Base-by-base conservation (phyloP, 495 filamentous ascomycete genomes). In the Penicillium antarcticum region DNA sequence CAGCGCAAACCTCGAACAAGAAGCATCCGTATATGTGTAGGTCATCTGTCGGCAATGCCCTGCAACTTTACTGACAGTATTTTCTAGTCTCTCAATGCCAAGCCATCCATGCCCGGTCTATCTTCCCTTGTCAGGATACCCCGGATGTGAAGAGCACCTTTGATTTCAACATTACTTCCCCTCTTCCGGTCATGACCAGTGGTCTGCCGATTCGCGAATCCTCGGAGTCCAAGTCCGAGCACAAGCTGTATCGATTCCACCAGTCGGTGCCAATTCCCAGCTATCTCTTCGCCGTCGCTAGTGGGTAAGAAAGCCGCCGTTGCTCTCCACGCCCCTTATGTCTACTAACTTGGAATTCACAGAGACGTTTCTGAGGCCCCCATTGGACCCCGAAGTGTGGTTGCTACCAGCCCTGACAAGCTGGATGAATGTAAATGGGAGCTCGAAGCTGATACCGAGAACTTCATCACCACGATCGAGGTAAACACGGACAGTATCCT, bases 41-140 rank as follows among this genome's bases (percentile, higher is more conserved):
- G 77, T 66, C n/a, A 50, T 19, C 14, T 39, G 7, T 23, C 32
- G 23, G 19, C 32, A 12, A 12, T 21, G 18, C 8, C 6, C 36
- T 18, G 26, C 21, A 48, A 16, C 14, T 12, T 6, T 32, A 19
- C 52, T 49, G 41, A 42, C 29, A 14, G 31, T 8, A 34, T 37
- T 14, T 16, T 18, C 8, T 45, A 84, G 80, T 96, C 77, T 92
- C 89, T 33, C 92, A 97, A 81, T 96, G 91, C 69, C 92, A 98
- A 74, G 91, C 92, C 34, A 98, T 98, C 57, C 89, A 97, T 58
- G 89, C 87, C 21, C 82, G 92, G 42, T 95, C 90, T 18, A 78
- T 97, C 46, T 96, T 96, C 68, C 94, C 94, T 11, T 97, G 91
- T 68, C 92, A 98, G 74, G 92, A 98, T 68, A 97, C 94, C 0